Evolutionary conservation across 2,329 filamentous ascomycete species (phyloP), one percentile per base, ranked within the genome.

Genomic region (Thelonectria rubi): DNA sequence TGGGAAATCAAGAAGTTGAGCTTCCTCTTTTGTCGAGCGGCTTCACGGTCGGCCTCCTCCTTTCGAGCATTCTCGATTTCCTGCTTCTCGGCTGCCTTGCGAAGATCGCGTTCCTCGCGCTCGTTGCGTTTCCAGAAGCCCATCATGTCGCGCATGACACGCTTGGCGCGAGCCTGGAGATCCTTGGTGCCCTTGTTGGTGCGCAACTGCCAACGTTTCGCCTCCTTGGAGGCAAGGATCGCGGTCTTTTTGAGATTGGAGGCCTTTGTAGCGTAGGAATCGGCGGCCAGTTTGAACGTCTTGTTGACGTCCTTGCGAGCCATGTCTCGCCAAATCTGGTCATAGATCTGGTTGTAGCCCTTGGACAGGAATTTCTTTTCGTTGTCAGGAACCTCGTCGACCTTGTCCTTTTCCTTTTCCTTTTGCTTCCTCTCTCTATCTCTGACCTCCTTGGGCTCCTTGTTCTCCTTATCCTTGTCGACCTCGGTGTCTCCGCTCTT

Each of bases 171-270:
- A 43, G 95, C 95, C 76, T 98, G 95, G 4, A 97, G 91, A 77
- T 99, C 95, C 78, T 99, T 99, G 76, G 92, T 95, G 74, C 94
- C 96, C 84, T 99, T 98, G 82, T 99, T 99, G 55, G 95, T 99
- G 43, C 93, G 91, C 63, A 96, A 87, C 77, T 99, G 96, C 95
- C 95, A 99, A 73, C 96, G 86, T 74, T 96, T 93, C 55, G 95
- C 94, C 79, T 99, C 95, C 76, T 99, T 99, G 63, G 94, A 96
- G 8, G 95, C 95, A 42, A 99, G 83, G 70, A 98, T 94, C 14
- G 94, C 95, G 0, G 95, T 99, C 84, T 99, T 99, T 76, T 97
- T 95, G 49, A 97, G 86, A 71, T 99, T 99, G n/a, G 94, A 96
- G 55, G 91, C 87, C 75, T 96, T 96, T 39, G 91, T 96, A 9